Evolutionary conservation across 768 basidiomycete species (phyloP), one percentile per base, ranked within the genome.

Genomic region (Symmetrospora coprosmae): DNA sequence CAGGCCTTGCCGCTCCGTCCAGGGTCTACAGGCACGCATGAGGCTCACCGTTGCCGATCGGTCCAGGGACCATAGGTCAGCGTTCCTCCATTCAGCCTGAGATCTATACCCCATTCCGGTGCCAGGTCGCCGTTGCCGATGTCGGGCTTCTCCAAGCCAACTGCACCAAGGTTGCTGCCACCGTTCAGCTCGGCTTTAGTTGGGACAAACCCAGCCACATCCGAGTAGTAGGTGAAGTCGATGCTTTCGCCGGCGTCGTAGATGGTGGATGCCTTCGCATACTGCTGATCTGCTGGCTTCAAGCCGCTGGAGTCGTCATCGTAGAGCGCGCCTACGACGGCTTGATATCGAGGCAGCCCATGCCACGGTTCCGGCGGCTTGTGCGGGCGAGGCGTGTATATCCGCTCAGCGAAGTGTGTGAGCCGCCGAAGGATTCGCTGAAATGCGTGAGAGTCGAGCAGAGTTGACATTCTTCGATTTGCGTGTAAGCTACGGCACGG

Each of bases 11-110:
- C 35, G 6, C 4, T 1, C 13, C 1, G n/a, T 30, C 1, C 6
- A 41, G 19, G 21, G 31, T n/a, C 21, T 8, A 16, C 5, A 27
- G 23, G 25, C 23, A 13, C 50, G 21, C 61, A 39, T 11, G 37
- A 11, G 37, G 49, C 73, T 66, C 68, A 83, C 86, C 90, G 77
- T 72, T 94, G 92, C 25, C 91, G 79, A 73, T 97, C 92, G 23
- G 90, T 85, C 92, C 92, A 97, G 2, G 92, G 92, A 4, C 92
- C 92, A 70, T 96, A 97, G 19, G 81, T 79, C 34, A 94, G 65
- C 34, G 77, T 71, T 0, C 87, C 91, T 17, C 82, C 82, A 60
- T 80, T 75, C n/a, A 96, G 75, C 17, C 83, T 78, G 17, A 97
- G 66, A 68, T 97, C 87, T 25, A 94, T 74, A 2, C 91, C 92